A percentile compares a stretch with the other conserved stretches of the same genome.
Evolutionary conservation across 768 basidiomycete genomes (phyloP).

Genomic region (Trametes coccinea): DNA sequence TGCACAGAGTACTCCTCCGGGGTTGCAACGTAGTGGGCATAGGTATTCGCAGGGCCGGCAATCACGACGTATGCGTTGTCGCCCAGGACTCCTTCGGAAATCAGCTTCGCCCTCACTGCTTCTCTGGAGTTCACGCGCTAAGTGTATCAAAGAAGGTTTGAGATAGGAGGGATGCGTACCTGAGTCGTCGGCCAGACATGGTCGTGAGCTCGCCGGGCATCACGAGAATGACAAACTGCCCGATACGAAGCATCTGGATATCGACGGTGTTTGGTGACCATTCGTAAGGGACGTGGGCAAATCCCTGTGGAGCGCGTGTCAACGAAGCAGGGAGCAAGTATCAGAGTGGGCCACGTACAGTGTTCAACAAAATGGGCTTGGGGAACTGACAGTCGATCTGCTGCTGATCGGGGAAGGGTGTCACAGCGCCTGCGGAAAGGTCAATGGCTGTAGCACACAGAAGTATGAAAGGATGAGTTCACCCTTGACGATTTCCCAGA

Average conservation of each 20-base stretch:
- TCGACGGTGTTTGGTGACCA: constrained; percentile 77
- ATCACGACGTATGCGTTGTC: constrained; percentile 73
- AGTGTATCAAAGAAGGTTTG: background rate
- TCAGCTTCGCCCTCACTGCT: constrained; percentile 63
- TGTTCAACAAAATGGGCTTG: constrained; percentile 79
- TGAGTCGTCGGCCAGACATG: constrained; percentile 76
- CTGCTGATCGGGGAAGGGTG: constrained; percentile 58
- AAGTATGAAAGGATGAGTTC: background rate
- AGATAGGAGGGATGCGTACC: constrained; percentile 39
- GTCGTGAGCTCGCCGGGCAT: constrained; percentile 82
- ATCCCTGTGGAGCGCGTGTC: constrained; percentile 45
- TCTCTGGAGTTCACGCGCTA: constrained; percentile 43
- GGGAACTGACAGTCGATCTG: constrained; percentile 73
- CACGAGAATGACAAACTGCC: constrained; percentile 73
- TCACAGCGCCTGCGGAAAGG: constrained; percentile 49
- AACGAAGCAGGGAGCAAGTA: constrained; percentile 19
- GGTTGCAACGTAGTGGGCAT: constrained; percentile 73
- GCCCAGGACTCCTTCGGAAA: constrained; percentile 62
- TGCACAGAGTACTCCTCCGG: constrained; percentile 73
- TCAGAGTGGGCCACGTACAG: constrained; percentile 37
- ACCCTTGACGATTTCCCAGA: constrained; percentile 82
- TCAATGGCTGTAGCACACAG: background rate
- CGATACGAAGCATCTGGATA: constrained; percentile 75
- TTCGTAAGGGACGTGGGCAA: constrained; percentile 64
- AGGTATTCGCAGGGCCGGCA: constrained; percentile 82